Evolutionary conservation across 1,284 basidiomycete species (phyloP).

Genomic region (Phaffia rhodozyma): DNA sequence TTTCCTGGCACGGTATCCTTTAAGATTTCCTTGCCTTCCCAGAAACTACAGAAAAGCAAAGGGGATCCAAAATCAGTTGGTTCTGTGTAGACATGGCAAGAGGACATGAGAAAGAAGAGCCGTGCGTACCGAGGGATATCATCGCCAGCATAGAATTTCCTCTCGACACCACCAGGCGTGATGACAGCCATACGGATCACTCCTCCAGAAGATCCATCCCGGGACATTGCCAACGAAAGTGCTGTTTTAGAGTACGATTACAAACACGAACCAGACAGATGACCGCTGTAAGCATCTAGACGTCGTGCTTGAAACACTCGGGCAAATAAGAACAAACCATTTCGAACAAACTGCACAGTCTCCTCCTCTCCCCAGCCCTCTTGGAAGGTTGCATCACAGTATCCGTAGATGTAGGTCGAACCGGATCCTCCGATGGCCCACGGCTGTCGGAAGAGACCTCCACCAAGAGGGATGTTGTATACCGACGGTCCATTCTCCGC

Average conservation of each 20-base stretch:
- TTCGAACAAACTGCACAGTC: slow-evolving; percentile 89
- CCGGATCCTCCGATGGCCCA: slow-evolving; percentile 97
- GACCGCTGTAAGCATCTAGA: neutral
- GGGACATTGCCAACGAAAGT: slow-evolving; percentile 86
- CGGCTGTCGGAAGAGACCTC: slow-evolving; percentile 84
- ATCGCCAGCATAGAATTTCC: slow-evolving; percentile 89
- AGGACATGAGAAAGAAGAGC: neutral
- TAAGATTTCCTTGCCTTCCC: slow-evolving; percentile 65
- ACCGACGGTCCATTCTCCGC: slow-evolving; percentile 83
- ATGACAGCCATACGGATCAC: slow-evolving; percentile 96
- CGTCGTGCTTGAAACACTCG: neutral
- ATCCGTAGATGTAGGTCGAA: slow-evolving; percentile 96
- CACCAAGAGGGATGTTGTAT: slow-evolving; percentile 90
- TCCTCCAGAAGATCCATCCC: slow-evolving; percentile 96
- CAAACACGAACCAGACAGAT: neutral
- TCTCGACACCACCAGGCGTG: slow-evolving; percentile 78
- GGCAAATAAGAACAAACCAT: slow-evolving; percentile 53
- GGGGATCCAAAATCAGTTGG: neutral
- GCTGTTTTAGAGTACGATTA: slow-evolving; percentile 42
- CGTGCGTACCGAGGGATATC: slow-evolving; percentile 50
- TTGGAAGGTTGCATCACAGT: slow-evolving; percentile 95
- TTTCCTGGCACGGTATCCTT: slow-evolving; percentile 11
- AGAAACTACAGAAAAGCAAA: slow-evolving; percentile 40
- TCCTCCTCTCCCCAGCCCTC: slow-evolving; percentile 87
- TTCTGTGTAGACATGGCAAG: too few relatives aligned